Base-by-base conservation (phyloP, 108 stramenopile genomes). In the Nannochloropsis oceanica region DNA sequence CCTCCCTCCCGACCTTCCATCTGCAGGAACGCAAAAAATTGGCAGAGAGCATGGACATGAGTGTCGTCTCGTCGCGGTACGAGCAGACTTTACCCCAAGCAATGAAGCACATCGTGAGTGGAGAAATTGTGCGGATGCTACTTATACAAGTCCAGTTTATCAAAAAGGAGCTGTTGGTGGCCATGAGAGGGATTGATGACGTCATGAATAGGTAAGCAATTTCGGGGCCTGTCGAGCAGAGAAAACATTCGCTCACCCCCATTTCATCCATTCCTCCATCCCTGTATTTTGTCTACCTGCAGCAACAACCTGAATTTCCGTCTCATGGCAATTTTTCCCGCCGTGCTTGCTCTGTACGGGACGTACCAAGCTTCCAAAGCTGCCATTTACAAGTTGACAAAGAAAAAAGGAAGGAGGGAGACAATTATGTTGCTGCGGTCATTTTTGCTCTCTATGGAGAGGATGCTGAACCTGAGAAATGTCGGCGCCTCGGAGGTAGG, bases 91-190 rank as follows among this genome's bases (percentile, higher is more conserved):
- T 73, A 7, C 59, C 59, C 59, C 59, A 81, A 25, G 80, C 84
- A 12, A 79, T 84, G 34, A 80, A 18, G 18, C 18, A 43, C 14
- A 42, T 44, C 34, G 18, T 80, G 18, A 79, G 20, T 12, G 84
- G 43, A 22, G 73, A 79, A 44, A 79, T 84, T 8, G 84, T 84
- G 13, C 59, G 44, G 44, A 83, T 89, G 85, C 27, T 89, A n/a
- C 44, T 89, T 11, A 89, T 89, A 42, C 89, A 89, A 79, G 43
- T 89, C 79, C 89, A 89, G 43, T 85, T 85, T 25, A 81, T 89
- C 26, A 89, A 89, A 26, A 86, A 86, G 82, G 89, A 89, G 44
- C 83, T 89, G 42, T 79, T 89, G 42, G 89, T 85, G 11, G 85
- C 85, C 27, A 89, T 89, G 89, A 18, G 79, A 9, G 85, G 85